Base-by-base conservation (phyloP, 2,329 filamentous ascomycete genomes). In the Stenocarpella maydis region DNA sequence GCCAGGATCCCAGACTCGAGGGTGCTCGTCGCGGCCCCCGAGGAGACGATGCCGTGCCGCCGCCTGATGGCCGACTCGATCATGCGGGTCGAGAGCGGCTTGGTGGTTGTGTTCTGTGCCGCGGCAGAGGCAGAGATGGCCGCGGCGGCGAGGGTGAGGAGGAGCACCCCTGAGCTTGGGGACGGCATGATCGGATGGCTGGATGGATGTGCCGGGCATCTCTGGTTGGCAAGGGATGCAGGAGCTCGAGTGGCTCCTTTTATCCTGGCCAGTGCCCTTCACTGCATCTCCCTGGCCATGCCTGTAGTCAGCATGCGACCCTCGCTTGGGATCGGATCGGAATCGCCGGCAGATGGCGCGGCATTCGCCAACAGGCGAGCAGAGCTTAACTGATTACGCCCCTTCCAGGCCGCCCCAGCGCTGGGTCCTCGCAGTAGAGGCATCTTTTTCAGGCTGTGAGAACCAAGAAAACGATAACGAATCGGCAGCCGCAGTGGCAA, bases 1-100 rank as follows among this genome's bases (percentile, higher is more conserved):
- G 65, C 50, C 28, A 65, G 52, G 34, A 68, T 41, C 60, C 65
- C 68, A 3, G 70, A 70, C 68, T 71, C 70, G 26, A 71, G 63
- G 7, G 68, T 68, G 34, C 64, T 65, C 24, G 68, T 71, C n/a
- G 28, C 10, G n/a, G 53, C 49, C 15, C 69, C 69, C 19, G 65
- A 69, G 2, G 69, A 66, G 37, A 71, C 66, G 41, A 71, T 24
- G 19, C 69, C 69, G 24, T 71, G 69, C 45, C 55, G 60, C 31
- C 69, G 67, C 14, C 26, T 24, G 67, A 71, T 71, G 67, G 68
- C 65, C 67, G 65, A 69, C 17, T 28, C 17, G 41, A 71, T 64
- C 69, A 71, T 71, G 21, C 61, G 67, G 26, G 69, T 71, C 2
- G 69, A 71, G 28, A 60, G 55, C 54, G 65, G 55, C 49, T 41